Conservation (phyloP, 805 yeast species). For the Candida anglica region DNA sequence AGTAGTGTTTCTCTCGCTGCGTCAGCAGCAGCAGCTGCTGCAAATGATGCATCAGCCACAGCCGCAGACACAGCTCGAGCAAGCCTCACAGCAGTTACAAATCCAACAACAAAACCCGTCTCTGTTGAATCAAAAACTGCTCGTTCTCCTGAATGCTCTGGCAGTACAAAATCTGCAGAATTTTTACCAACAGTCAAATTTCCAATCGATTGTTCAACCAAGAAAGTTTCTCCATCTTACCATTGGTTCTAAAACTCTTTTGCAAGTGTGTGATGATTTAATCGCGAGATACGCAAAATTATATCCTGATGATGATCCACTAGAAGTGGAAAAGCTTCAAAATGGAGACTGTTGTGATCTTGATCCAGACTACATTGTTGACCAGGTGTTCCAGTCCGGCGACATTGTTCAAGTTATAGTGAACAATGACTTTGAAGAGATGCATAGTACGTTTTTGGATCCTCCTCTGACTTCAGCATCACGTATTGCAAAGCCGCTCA, state of each 20-base stretch:
- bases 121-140: no score
- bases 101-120: no score
- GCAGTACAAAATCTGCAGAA: no score
- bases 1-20: constrained; percentile 36
- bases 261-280: constrained; percentile 51
- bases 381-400: constrained; percentile 53
- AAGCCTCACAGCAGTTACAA: neutral
- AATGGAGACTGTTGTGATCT: constrained; percentile 67
- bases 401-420: constrained; percentile 34
- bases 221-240: constrained; percentile 67
- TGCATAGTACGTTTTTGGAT: constrained; percentile 5
- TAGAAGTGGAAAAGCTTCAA: constrained; percentile 60
- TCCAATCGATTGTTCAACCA: constrained; percentile 13
- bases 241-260: constrained; percentile 40
- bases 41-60: neutral
- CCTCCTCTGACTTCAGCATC: constrained; percentile 1
- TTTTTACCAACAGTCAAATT: constrained; percentile 5
- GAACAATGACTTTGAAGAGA: constrained; percentile 16
- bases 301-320: constrained; percentile 58
- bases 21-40: constrained; percentile 8
- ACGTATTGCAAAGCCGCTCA: constrained; percentile 1
- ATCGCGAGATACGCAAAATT: constrained; percentile 52
- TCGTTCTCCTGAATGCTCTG: no score
- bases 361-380: constrained; percentile 70
- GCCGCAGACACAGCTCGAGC: neutral